Evolutionary conservation across 768 basidiomycete species (phyloP), one percentile per base, ranked within the genome.

Genomic region (Pleurotus citrinopileatus): DNA sequence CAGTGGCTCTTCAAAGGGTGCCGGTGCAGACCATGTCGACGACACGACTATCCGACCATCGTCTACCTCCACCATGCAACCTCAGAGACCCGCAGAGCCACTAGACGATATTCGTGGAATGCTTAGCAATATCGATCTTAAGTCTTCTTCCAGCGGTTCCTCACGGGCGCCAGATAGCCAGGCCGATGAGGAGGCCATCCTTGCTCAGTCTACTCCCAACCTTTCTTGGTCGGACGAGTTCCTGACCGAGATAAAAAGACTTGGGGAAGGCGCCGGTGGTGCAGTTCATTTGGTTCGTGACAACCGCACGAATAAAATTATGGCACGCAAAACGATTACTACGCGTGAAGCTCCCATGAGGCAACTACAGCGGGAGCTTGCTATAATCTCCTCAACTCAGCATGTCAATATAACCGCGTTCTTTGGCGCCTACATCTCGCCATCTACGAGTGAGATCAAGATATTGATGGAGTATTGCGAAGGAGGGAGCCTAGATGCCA

Each of bases 241-340:
- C 54, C 77, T 98, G 53, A 89, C 94, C 60, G 89, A 91, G 59
- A 58, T 94, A 7, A 68, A 73, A 12, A 82, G 91, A 52, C 75
- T 99, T 2, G 97, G 97, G 17, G 94, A 98, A 64, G 97, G 97
- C 37, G 93, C 94, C 53, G 94, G 95, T 42, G 97, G 97, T 42
- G 94, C 94, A 6, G 97, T 99, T 9, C 87, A 96, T 68, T 94
- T 93, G 70, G 95, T 98, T 43, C 83, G 76, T 67, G 92, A 97
- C 68, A 86, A 78, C 64, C 86, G 87, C 52, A 91, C 84, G 1
- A 83, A 83, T 28, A 74, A 76, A 66, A 80, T 94, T 61, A 87
- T 97, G 83, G 97, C 97, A 3, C 84, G 94, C 64, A 99, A 99
- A 77, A 90, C 92, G 7, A 94, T 96, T 65, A 91, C 91, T 26